Percentiles rank a stretch among this genome's conserved stretches.
phyloP scores from a whole-genome alignment of 139 green algal genomes.

The Asterochloris sp. region DNA sequence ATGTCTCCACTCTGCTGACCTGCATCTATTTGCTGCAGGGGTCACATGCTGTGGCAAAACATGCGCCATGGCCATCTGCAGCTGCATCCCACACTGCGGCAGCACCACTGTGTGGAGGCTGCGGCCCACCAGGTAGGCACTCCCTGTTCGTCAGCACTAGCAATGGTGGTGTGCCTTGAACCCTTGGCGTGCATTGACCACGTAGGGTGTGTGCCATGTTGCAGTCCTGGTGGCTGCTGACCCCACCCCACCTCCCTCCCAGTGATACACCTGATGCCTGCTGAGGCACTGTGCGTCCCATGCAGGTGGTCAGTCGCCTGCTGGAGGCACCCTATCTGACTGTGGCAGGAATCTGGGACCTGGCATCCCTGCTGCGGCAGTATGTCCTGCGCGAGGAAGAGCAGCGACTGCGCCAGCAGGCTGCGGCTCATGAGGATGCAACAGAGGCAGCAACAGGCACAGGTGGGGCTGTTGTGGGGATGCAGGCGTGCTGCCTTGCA shows the following conservation, averaged over 20 bases:
- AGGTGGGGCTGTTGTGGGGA: background rate
- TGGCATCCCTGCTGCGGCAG: background rate
- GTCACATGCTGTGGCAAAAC: slow-evolving; percentile 7
- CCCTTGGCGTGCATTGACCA: too few relatives aligned
- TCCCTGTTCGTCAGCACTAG: too few relatives aligned
- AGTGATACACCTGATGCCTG: too few relatives aligned
- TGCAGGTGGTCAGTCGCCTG: background rate
- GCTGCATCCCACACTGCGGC: background rate
- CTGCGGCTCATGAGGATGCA: background rate
- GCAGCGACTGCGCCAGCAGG: background rate
- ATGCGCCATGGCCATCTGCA: slow-evolving; percentile 5
- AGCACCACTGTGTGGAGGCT: too few relatives aligned
- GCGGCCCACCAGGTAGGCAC: too few relatives aligned
- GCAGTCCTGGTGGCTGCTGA: background rate
- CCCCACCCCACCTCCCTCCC: background rate
- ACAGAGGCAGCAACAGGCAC: background rate
- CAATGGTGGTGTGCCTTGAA: too few relatives aligned
- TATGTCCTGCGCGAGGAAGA: background rate
- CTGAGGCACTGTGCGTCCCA: too few relatives aligned
- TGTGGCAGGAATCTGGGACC: background rate
- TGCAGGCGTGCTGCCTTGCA: background rate
- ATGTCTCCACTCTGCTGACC: background rate
- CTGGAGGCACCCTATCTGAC: background rate
- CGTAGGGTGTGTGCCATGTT: too few relatives aligned
- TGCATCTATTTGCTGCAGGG: slow-evolving; percentile 1